A percentile compares a stretch with the other conserved stretches of the same genome.
These are phyloP conservation scores for Choanephora cucurbitarum DNA, from an alignment of 371 early-diverging fungal genomes.

Conservation along the genomic window DNA sequence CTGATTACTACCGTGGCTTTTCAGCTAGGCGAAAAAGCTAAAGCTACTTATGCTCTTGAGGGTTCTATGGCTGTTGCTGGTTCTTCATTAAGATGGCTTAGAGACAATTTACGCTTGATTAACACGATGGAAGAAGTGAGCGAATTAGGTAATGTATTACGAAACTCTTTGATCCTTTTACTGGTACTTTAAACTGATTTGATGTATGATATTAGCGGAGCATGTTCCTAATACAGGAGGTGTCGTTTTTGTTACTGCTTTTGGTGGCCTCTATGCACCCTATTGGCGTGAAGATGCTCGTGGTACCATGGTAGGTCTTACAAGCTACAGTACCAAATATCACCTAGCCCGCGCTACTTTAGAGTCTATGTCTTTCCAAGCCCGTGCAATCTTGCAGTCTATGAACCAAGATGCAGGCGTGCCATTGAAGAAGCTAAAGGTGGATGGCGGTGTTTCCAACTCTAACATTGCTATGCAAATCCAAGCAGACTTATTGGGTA, in stretches of 20 bases:
- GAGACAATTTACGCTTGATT: constrained; percentile 85
- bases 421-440: constrained; percentile 71
- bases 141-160: constrained; percentile 51
- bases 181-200: constrained; percentile 7
- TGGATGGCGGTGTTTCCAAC: constrained; percentile 93
- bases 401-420: constrained; percentile 80
- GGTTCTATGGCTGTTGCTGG: constrained; percentile 97
- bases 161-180: too few species aligned
- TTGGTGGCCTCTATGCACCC: constrained; percentile 93
- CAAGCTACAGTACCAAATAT: constrained; percentile 80
- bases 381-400: constrained; percentile 87
- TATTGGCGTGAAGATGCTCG: constrained; percentile 94
- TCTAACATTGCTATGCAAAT: constrained; percentile 91
- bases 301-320: constrained; percentile 88
- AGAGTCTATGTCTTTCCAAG: constrained; percentile 91
- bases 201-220: constrained; percentile 24
- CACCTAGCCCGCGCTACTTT: constrained; percentile 89
- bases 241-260: constrained; percentile 95
- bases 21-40: constrained; percentile 75
- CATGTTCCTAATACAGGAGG: constrained; percentile 81
- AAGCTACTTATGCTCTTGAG: constrained; percentile 89
- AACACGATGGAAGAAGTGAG: constrained; percentile 71
- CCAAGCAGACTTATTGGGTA: constrained; percentile 86
- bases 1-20: constrained; percentile 92
- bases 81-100: constrained; percentile 89